Conservation (phyloP, 345 rosid genomes). For the Combretum micranthum region DNA sequence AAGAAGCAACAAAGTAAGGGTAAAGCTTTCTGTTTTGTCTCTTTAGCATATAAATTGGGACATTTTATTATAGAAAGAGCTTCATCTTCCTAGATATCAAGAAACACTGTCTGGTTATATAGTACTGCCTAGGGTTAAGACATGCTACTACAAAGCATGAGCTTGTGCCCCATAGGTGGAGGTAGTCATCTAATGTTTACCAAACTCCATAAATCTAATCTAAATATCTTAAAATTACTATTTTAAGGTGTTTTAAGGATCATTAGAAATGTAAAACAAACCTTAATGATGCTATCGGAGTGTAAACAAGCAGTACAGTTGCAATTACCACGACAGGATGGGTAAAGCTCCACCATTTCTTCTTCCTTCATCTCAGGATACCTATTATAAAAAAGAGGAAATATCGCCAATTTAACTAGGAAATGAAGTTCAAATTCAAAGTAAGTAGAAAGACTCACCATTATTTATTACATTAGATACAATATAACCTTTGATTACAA, state of each 20-base stretch:
- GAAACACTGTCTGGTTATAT: too few species aligned
- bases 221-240: too few species aligned
- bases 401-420: neutral
- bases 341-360: constrained; percentile 52
- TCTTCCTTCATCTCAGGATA: constrained; percentile 55
- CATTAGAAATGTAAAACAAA: constrained; percentile 13
- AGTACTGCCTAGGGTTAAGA: too few species aligned
- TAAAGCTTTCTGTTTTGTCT: too few species aligned
- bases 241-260: too few species aligned
- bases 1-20: too few species aligned
- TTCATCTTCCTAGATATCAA: too few species aligned
- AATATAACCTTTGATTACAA: constrained; percentile 40
- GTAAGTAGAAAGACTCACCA: constrained; percentile 38
- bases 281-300: constrained; percentile 54
- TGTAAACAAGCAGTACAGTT: constrained; percentile 79
- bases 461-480: constrained; percentile 44
- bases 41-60: too few species aligned
- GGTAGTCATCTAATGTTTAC: constrained; percentile 1
- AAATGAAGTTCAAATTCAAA: neutral
- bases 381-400: constrained; percentile 30
- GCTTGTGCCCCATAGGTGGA: too few species aligned
- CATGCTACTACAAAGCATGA: too few species aligned
- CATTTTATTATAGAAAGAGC: too few species aligned
- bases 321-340: constrained; percentile 70
- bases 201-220: neutral